A percentile compares a stretch with the other conserved stretches of the same genome.
Evolutionary conservation across 129 eudicot species (phyloP).

Genomic region (Lactuca sativa): DNA sequence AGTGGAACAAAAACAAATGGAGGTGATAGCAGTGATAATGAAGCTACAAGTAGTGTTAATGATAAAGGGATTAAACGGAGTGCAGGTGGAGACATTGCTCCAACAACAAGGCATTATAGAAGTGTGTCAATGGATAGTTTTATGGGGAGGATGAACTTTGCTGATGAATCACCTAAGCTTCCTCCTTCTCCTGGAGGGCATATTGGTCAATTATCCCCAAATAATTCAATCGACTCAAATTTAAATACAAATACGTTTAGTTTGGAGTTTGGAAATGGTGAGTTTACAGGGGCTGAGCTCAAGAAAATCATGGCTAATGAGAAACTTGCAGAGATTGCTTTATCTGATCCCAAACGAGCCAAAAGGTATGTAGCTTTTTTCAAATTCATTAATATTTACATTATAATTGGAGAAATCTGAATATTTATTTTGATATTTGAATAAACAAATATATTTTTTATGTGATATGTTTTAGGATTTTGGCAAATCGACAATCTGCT

Average conservation of each 20-base stretch:
- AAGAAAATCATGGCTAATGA: constrained; percentile 99
- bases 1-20: constrained; percentile 91
- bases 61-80: constrained; percentile 80
- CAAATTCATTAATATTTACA: not conserved
- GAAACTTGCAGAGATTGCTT: constrained; percentile 93
- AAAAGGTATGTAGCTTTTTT: constrained; percentile 47
- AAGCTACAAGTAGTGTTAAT: constrained; percentile 89
- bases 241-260: constrained; percentile 48
- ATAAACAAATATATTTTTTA: not conserved
- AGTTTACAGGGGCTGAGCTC: constrained; percentile 83
- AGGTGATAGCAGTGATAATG: constrained; percentile 92
- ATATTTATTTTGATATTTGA: not conserved
- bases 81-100: constrained; percentile 81
- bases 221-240: constrained; percentile 60
- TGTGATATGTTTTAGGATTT: constrained; percentile 49
- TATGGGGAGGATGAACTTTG: constrained; percentile 73
- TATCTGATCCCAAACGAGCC: constrained; percentile 90
- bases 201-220: constrained; percentile 66
- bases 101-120: constrained; percentile 80
- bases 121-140: constrained; percentile 98
- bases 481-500: constrained; percentile 98
- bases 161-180: constrained; percentile 81
- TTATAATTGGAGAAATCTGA: no score
- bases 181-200: constrained; percentile 79
- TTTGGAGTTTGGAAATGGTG: constrained; percentile 93